These are phyloP conservation scores for Rhipidocladum racemiflorum DNA, from an alignment of 176 grass and related monocot species.

Conservation along the genomic window DNA sequence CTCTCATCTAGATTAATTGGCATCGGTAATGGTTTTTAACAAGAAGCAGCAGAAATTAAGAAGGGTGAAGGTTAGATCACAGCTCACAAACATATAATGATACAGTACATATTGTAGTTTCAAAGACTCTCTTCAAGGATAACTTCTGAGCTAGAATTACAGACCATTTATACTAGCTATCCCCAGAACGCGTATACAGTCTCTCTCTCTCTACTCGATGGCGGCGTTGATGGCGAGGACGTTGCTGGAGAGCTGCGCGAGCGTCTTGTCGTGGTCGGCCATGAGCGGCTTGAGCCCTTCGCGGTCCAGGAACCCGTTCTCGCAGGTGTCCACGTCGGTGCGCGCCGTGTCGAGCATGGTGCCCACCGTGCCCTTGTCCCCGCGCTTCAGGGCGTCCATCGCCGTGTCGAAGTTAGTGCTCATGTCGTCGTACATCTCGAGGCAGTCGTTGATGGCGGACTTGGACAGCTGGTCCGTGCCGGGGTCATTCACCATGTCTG, in stretches of 20 bases:
- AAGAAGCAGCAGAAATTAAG: background rate
- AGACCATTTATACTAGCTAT: background rate
- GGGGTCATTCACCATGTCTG: background rate
- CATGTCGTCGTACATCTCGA: conserved; percentile 44
- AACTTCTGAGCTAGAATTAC: background rate
- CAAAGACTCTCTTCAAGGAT: background rate
- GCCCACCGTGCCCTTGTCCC: conserved; percentile 25
- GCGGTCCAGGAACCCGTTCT: conserved; percentile 47
- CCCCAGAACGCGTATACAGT: background rate
- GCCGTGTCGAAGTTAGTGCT: conserved; percentile 1
- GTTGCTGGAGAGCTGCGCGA: conserved; percentile 47
- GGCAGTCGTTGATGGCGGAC: conserved; percentile 36
- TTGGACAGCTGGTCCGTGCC: background rate
- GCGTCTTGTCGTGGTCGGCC: conserved; percentile 25
- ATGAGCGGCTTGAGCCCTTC: background rate
- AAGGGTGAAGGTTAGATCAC: background rate
- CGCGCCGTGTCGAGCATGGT: conserved; percentile 37
- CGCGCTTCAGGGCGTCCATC: conserved; percentile 12
- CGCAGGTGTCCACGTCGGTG: conserved; percentile 47
- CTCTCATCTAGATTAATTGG: background rate
- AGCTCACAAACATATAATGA: background rate
- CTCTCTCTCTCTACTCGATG: background rate
- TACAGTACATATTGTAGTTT: background rate
- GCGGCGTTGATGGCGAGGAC: conserved; percentile 40
- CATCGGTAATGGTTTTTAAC: background rate